Evolutionary conservation across 306 rosid species (phyloP), one percentile per base, ranked within the genome.

Genomic region (Datisca glomerata): DNA sequence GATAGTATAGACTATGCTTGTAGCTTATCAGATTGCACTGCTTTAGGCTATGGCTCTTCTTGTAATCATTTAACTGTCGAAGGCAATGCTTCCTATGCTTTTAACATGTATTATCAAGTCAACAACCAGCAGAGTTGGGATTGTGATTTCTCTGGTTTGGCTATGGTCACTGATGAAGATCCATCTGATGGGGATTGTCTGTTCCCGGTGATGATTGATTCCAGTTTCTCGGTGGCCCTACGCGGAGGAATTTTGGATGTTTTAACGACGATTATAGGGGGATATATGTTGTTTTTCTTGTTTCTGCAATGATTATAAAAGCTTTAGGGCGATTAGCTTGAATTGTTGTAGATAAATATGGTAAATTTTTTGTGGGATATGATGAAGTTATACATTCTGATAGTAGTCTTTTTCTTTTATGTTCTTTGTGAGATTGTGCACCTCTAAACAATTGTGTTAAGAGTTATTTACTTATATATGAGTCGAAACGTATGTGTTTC

Each of bases 71-170:
- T 89, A 12, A 80, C 47, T 31, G 64, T 45, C 1, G 21, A 63
- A 61, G 86, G 79, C 13, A 89, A 89, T 75, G 97, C 97, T 5
- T 89, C 97, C 38, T 85, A 80, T 68, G 96, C 96, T 24, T 85
- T 85, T 43, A 85, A 85, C 70, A 85, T 85, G 93, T 85, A 74
- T 49, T 85, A 71, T 61, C 96, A 85, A 61, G 59, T 80, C 5
- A 56, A 85, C 40, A 67, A 55, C 47, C 96, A 85, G 53, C 53
- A 48, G 33, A 53, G 53, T n/a, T 59, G 73, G 79, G 70, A 58
- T 45, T 85, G 96, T 54, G 81, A 77, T 43, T 85, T 85, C 50
- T 51, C 62, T 51, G 87, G 96, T 33, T 47, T 85, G 63, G 96
- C 77, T 39, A 19, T 51, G 41, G 29, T 64, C 52, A 76, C 81